Conservation (phyloP, 2,329 filamentous ascomycete species). For the Phialophora chinensis region DNA sequence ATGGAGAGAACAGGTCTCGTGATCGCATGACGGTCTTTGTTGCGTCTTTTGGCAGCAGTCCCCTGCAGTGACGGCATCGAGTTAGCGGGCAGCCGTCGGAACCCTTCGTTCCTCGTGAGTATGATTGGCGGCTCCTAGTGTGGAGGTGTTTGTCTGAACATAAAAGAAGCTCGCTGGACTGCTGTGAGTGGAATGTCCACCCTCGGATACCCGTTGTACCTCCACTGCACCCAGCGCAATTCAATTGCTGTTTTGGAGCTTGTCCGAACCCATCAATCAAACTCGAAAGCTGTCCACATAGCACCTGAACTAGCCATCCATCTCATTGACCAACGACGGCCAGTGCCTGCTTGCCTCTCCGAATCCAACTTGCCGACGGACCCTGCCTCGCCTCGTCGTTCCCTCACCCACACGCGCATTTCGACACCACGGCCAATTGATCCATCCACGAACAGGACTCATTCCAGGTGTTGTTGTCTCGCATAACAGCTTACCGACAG, state of each 20-base stretch:
- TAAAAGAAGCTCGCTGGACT: conserved; percentile 17
- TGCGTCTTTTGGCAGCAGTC: not conserved
- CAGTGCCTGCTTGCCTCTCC: not conserved
- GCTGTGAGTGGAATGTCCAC: conserved; percentile 8
- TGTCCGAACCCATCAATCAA: conserved; percentile 15
- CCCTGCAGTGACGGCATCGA: conserved; percentile 10
- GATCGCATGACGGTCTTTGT: conserved; percentile 9
- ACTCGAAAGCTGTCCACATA: not conserved
- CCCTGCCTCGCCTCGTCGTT: not conserved
- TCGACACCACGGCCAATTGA: not conserved
- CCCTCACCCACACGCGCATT: conserved; percentile 1
- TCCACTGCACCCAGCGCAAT: conserved; percentile 14
- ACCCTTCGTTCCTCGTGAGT: conserved; percentile 2
- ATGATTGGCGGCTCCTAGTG: conserved; percentile 12
- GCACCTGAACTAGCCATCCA: not conserved
- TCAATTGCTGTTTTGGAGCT: conserved; percentile 14
- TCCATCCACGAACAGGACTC: not conserved
- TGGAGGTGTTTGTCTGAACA: conserved; percentile 13
- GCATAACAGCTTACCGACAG: not conserved
- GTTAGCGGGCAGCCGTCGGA: conserved; percentile 7
- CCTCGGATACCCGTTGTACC: conserved; percentile 2
- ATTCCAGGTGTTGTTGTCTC: not conserved
- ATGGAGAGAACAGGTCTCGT: conserved; percentile 13
- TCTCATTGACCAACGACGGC: not conserved
- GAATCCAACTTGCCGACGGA: not conserved